Evolutionary conservation across 805 yeast species (phyloP).

Genomic region (Candida krabiensis): DNA sequence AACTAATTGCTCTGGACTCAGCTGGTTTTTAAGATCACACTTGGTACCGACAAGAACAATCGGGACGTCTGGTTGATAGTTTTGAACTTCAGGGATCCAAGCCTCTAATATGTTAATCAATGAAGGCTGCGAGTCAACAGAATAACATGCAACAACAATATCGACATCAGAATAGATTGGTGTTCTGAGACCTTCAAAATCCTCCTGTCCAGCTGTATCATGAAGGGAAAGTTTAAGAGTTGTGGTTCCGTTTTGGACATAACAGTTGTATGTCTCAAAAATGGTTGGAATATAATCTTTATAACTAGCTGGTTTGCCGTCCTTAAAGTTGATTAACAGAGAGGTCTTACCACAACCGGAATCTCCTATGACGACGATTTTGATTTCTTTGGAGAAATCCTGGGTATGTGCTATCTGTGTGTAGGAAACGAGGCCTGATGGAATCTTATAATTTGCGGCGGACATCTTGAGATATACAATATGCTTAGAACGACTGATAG

Average conservation of each 20-base stretch:
- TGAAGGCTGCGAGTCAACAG: slow-evolving; percentile 60
- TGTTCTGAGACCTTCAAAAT: slow-evolving; percentile 77
- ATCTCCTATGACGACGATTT: slow-evolving; percentile 77
- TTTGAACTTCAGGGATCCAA: slow-evolving; percentile 82
- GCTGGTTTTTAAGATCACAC: slow-evolving; percentile 47
- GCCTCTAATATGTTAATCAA: slow-evolving; percentile 68
- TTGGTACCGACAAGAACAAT: slow-evolving; percentile 77
- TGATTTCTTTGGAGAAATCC: slow-evolving; percentile 15
- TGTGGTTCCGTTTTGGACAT: slow-evolving; percentile 9
- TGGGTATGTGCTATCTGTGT: slow-evolving; percentile 7
- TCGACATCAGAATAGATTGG: slow-evolving; percentile 76
- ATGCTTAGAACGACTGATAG: background rate
- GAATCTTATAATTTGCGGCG: slow-evolving; percentile 14
- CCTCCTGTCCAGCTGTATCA: slow-evolving; percentile 90
- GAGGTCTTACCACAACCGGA: slow-evolving; percentile 93
- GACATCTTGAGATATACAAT: slow-evolving; percentile 5
- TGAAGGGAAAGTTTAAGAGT: slow-evolving; percentile 36
- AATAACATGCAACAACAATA: slow-evolving; percentile 67
- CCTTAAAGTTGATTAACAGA: slow-evolving; percentile 55
- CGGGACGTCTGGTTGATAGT: slow-evolving; percentile 78
- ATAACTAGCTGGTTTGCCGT: slow-evolving; percentile 71
- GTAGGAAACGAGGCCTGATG: slow-evolving; percentile 10
- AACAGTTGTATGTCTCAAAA: slow-evolving; percentile 67
- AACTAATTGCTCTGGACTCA: slow-evolving; percentile 30
- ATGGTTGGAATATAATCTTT: slow-evolving; percentile 63